These are phyloP conservation scores for Fonsecaea pugnacius DNA, from an alignment of 2,329 filamentous ascomycete species.

Conservation along the genomic window DNA sequence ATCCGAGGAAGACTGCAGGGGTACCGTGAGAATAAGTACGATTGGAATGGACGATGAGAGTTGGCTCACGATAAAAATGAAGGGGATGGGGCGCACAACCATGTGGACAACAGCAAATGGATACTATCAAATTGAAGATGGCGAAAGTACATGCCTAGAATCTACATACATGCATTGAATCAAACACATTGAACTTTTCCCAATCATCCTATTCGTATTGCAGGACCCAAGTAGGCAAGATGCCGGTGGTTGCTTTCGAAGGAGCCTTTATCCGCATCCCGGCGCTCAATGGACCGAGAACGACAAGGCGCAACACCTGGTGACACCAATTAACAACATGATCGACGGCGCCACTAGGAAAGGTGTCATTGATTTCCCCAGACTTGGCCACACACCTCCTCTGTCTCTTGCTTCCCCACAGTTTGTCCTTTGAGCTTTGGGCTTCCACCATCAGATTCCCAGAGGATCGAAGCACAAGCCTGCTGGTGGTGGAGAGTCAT, in stretches of 20 bases:
- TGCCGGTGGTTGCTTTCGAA: conserved; percentile 17
- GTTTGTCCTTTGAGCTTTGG: conserved; percentile 4
- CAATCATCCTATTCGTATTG: not conserved
- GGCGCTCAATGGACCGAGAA: conserved; percentile 11
- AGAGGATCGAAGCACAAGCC: not conserved
- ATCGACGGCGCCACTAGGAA: not conserved
- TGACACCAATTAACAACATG: conserved; percentile 5
- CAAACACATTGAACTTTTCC: not conserved
- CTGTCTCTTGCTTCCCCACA: not conserved
- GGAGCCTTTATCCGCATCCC: not conserved
- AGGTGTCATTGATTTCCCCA: conserved; percentile 13
- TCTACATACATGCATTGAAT: conserved; percentile 1
- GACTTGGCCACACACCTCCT: conserved; percentile 4
- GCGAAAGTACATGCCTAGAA: not conserved
- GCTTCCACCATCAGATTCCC: not conserved
- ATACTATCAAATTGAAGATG: not conserved
- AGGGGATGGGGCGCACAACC: not conserved
- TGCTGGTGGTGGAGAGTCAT: not conserved
- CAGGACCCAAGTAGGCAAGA: conserved; percentile 24
- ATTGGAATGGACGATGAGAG: not conserved
- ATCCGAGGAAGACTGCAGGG: conserved; percentile 31
- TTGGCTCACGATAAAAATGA: not conserved
- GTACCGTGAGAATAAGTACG: conserved; percentile 2
- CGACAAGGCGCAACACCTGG: not conserved
- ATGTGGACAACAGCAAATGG: not conserved